A percentile compares a stretch with the other conserved stretches of the same genome.
Evolutionary conservation across 805 yeast genomes (phyloP).

Genomic region (Nakazawaea ishiwadae): DNA sequence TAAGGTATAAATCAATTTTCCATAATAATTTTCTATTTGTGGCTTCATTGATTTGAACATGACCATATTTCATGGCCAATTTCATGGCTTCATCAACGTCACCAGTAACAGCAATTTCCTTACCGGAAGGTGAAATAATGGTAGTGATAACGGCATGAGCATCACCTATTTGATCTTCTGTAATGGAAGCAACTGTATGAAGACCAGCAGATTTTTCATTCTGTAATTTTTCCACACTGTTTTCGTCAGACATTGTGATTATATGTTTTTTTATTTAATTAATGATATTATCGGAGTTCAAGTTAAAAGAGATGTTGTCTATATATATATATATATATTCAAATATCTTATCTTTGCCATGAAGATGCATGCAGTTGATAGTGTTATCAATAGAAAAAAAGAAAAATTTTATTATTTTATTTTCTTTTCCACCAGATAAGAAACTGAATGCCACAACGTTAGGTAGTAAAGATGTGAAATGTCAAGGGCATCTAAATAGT

Average conservation of each 20-base stretch:
- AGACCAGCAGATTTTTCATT: conserved; percentile 17
- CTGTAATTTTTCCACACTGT: conserved; percentile 5
- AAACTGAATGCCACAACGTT: too few species aligned
- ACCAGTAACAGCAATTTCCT: conserved; percentile 19
- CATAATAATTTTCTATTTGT: conserved; percentile 21
- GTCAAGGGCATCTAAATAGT: too few species aligned
- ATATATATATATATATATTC: too few species aligned
- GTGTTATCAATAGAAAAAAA: too few species aligned
- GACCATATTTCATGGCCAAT: conserved; percentile 30
- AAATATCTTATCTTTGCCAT: too few species aligned
- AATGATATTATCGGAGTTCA: too few species aligned
- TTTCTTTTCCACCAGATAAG: too few species aligned
- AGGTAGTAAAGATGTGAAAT: too few species aligned
- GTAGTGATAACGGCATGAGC: conserved; percentile 14
- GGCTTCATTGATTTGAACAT: conserved; percentile 20
- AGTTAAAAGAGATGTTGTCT: background rate
- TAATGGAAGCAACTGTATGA: conserved; percentile 14
- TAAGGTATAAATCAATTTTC: conserved; percentile 46
- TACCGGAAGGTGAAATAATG: conserved; percentile 16
- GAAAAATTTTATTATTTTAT: too few species aligned
- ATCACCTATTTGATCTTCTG: conserved; percentile 16
- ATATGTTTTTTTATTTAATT: too few species aligned
- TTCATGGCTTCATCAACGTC: conserved; percentile 45
- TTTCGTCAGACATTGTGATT: background rate
- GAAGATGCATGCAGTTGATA: background rate